Base-by-base conservation (phyloP, 257 asterid genomes). In the Lycium barbarum region DNA sequence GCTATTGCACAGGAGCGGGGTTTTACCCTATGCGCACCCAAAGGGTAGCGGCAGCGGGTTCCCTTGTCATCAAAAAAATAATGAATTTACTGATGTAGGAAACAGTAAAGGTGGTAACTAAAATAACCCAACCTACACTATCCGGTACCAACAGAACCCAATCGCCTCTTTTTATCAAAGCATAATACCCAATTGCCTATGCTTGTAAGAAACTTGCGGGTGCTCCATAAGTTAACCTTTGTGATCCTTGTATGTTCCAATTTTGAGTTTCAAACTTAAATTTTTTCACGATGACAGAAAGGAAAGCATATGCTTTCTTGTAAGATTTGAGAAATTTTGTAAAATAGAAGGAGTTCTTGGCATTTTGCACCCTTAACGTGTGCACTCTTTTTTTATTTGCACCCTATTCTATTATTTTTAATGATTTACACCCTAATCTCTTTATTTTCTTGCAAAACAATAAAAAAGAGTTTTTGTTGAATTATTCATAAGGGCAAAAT, bases 81-180 rank as follows among this genome's bases (percentile, higher is more conserved):
- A 51, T 53, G 82, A 53, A 51, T 33, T 53, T 53, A 53, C 82
- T 26, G 33, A 33, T 78, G 66, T 78, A 26, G 65, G 33, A 78
- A 14, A 78, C 45, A 53, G 51, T 53, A 74, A 43, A 49, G 63
- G 82, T 53, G 45, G 26, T 33, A 53, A 12, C 65, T 47, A 8
- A 10, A 78, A 53, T 26, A 76, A 2, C 81, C 14, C 12, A 53
- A 8, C 49, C 33, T 14, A 78, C 82, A 14, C 14, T 26, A 54
- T 78, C 33, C 47, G 33, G 66, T 78, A 78, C 33, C 43, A 54
- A 13, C 26, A 78, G 61, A 26, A 53, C 66, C 45, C 22, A 53
- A 78, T 15, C 15, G 5, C 65, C 61, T 78, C 3, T 40, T 9
- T 72, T 9, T 43, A 45, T 78, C 13, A 57, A 78, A 51, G 40